Base-by-base conservation (phyloP, 768 basidiomycete genomes). In the Russula olivacea region DNA sequence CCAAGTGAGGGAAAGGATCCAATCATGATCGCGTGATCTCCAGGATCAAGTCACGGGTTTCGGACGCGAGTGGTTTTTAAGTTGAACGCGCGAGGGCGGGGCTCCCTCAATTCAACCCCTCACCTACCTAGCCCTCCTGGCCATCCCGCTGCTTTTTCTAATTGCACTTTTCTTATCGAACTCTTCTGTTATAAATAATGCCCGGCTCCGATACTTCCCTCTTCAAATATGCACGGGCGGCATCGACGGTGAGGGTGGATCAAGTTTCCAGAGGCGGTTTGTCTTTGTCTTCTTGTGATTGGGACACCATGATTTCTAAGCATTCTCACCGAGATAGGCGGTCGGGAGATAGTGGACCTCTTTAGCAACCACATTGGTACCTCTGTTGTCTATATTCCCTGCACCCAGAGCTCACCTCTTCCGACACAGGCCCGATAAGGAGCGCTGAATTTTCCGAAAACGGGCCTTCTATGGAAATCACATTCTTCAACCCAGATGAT, bases 331-430 rank as follows among this genome's bases (percentile, higher is more conserved):
- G 30, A 61, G 77, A 78, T 73, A 36, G 75, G 72, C 58, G 72
- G 76, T 66, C 71, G 71, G 32, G 84, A 86, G 66, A 75, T 87
- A 23, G 73, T 82, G 23, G 75, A 81, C 15, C 73, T 87, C 60
- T 88, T 88, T 70, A 78, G 75, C 61, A 80, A 75, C 34, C 75
- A 83, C 51, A 82, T 86, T 56, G 85, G 85, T 84, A 69, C 36
- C n/a, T 28, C 52, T 23, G 69, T 64, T 64, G 21, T 47, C 53
- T 48, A 53, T 19, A 14, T 66, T 34, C 49, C n/a, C 14, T 23
- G n/a, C n/a, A 25, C 9, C 3, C 19, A 9, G 28, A 58, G 9
- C 61, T 59, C n/a, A 28, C 58, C 10, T 32, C 5, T 55, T 54
- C 49, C 17, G 28, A 15, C 23, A 48, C 40, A 68, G 67, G 67